Evolutionary conservation across 106 monocot species (phyloP), one percentile per base, ranked within the genome.

Genomic region (Allium cepa): DNA sequence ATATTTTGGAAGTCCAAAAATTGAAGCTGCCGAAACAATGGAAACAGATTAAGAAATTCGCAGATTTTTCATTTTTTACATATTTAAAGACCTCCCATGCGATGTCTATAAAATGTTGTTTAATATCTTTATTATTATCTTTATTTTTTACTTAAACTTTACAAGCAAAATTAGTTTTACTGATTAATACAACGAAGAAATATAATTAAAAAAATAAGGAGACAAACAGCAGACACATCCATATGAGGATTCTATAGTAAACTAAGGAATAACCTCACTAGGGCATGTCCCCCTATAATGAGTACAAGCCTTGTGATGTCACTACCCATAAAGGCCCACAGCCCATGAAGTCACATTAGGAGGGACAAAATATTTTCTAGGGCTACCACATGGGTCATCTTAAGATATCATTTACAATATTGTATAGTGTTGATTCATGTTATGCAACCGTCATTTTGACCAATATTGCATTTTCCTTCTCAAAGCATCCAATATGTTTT

Each of bases 271-370:
- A 64, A 64, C 64, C 64, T 64, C 64, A 49, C 49, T 64, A 13
- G 63, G 1, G 11, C 49, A 14, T 64, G 64, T 64, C 64, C 64
- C 48, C 64, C 48, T 47, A 16, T 49, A 4, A 4, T 11, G 49
- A 18, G 17, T 49, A 49, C 64, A 64, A n/a, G 47, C 49, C 64
- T 64, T 64, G 64, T 64, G 64, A 64, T 64, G 64, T 64, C 64
- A 49, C 11, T 10, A 9, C 0, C 48, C 64, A 2, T 18, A 8
- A 9, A 64, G 64, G 64, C 64, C 64, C 64, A 64, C 64, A 64
- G 64, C 64, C 64, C 64, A 49, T 17, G 18, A 17, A 10, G 8
- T 10, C 26, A 55, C 64, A 9, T 13, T 49, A 64, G 6, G 9
- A 49, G 49, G 17, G 64, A 64, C 64, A 64, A 64, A 14, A 49